These are phyloP conservation scores for Colletotrichum paranaense DNA, from an alignment of 2,329 filamentous ascomycete species.

Conservation along the genomic window DNA sequence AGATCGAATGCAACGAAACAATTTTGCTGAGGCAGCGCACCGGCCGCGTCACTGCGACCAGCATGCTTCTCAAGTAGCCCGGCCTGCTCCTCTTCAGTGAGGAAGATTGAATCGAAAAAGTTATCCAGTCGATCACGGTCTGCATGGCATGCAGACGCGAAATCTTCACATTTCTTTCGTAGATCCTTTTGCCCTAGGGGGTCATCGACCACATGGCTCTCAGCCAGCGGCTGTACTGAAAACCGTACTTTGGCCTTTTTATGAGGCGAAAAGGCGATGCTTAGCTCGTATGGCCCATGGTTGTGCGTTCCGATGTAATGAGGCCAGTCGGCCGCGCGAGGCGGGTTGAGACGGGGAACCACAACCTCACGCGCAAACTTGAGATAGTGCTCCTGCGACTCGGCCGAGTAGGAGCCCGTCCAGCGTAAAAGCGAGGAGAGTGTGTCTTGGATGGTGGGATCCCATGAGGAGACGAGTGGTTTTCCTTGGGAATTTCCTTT, in stretches of 20 bases:
- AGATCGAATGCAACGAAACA: constrained; percentile 17
- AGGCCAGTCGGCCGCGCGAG: constrained; percentile 3
- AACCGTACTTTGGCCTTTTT: constrained; percentile 16
- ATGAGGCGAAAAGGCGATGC: constrained; percentile 19
- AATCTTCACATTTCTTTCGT: neutral
- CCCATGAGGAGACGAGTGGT: constrained; percentile 19
- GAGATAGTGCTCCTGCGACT: constrained; percentile 17
- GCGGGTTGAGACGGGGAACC: constrained; percentile 23
- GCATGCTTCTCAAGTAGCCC: neutral
- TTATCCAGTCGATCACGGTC: constrained; percentile 18
- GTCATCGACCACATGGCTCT: neutral
- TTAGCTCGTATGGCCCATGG: constrained; percentile 20
- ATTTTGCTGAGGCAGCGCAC: constrained; percentile 1
- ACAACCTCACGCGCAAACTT: constrained; percentile 19
- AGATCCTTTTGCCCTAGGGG: constrained; percentile 18
- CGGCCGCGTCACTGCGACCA: neutral
- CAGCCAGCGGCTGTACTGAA: constrained; percentile 14
- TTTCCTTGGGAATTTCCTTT: neutral
- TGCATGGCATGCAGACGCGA: constrained; percentile 15
- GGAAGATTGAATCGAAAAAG: constrained; percentile 19
- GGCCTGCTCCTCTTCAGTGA: constrained; percentile 7
- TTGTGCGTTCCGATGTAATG: constrained; percentile 19
- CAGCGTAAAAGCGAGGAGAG: constrained; percentile 16
- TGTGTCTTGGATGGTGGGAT: neutral
- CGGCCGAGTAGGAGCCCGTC: constrained; percentile 16